Evolutionary conservation across 768 basidiomycete genomes (phyloP).

Genomic region (Boletus patriciae): DNA sequence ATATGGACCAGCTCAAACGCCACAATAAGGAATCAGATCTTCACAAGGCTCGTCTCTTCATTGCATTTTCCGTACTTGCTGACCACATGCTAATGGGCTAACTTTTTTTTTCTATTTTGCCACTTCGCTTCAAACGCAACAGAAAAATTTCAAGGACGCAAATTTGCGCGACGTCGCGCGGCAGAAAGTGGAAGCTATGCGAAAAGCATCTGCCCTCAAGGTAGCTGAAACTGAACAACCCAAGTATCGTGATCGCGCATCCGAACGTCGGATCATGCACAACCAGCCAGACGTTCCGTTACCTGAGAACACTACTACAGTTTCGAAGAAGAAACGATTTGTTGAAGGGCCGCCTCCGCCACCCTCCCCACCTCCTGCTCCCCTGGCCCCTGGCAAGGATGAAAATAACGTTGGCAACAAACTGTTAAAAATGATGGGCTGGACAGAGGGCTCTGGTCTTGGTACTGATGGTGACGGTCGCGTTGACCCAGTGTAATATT

Average conservation of each 20-base stretch:
- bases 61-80: slow-evolving; percentile 29
- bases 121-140: slow-evolving; percentile 18
- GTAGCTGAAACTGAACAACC: slow-evolving; percentile 49
- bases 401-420: slow-evolving; percentile 89
- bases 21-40: slow-evolving; percentile 94
- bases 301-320: slow-evolving; percentile 44
- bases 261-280: slow-evolving; percentile 85
- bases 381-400: slow-evolving; percentile 74
- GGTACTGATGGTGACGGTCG: slow-evolving; percentile 82
- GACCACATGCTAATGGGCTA: slow-evolving; percentile 32
- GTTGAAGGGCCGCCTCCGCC: slow-evolving; percentile 61
- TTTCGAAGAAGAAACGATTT: slow-evolving; percentile 42
- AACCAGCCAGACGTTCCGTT: slow-evolving; percentile 88
- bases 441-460: slow-evolving; percentile 87
- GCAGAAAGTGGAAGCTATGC: slow-evolving; percentile 55
- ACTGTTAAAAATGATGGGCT: slow-evolving; percentile 96
- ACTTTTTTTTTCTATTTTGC: slow-evolving; percentile 12
- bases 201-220: slow-evolving; percentile 35
- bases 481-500: slow-evolving; percentile 76
- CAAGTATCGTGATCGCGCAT: slow-evolving; percentile 94
- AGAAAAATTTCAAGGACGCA: slow-evolving; percentile 86
- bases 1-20: slow-evolving; percentile 76
- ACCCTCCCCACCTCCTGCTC: slow-evolving; percentile 59
- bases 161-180: slow-evolving; percentile 71
- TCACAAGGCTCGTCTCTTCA: slow-evolving; percentile 77